Conservation (phyloP, 1,284 basidiomycete species). For the Volvariella volvacea region DNA sequence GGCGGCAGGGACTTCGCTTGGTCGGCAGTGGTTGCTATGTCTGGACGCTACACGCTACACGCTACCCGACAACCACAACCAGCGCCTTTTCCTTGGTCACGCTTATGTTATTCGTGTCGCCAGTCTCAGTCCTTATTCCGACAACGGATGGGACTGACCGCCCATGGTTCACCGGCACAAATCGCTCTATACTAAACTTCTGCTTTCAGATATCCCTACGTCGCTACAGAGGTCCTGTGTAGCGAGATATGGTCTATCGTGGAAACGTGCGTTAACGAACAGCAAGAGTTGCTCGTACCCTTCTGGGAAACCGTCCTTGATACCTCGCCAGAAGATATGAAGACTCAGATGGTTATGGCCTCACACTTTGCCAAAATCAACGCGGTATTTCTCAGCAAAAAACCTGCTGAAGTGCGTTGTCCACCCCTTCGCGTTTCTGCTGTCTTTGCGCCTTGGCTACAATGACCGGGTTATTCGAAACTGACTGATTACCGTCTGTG, state of each 20-base stretch:
- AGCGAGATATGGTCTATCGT: constrained; percentile 94
- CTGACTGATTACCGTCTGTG: not conserved
- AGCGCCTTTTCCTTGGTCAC: too few species aligned
- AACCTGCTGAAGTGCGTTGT: constrained; percentile 76
- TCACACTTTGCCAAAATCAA: constrained; percentile 87
- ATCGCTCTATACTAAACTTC: not conserved
- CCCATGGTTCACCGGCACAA: too few species aligned
- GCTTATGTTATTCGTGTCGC: not conserved
- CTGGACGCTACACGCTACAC: too few species aligned
- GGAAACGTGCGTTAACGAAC: constrained; percentile 78
- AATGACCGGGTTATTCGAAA: not conserved
- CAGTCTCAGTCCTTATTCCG: not conserved
- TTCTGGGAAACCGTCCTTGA: constrained; percentile 95
- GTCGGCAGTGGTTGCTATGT: too few species aligned
- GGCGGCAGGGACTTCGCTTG: too few species aligned
- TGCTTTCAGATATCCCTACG: constrained; percentile 81
- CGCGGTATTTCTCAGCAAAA: constrained; percentile 79
- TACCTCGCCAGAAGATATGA: constrained; percentile 72
- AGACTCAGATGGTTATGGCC: constrained; percentile 69
- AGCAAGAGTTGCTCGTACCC: constrained; percentile 64
- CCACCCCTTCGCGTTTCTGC: constrained; percentile 5
- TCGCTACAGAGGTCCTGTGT: constrained; percentile 94
- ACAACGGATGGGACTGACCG: not conserved
- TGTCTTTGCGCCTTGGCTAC: not conserved
- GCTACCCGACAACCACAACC: too few species aligned